These are phyloP conservation scores for Globisporangium megalacanthum DNA, from an alignment of 352 stramenopile species.

Conservation along the genomic window DNA sequence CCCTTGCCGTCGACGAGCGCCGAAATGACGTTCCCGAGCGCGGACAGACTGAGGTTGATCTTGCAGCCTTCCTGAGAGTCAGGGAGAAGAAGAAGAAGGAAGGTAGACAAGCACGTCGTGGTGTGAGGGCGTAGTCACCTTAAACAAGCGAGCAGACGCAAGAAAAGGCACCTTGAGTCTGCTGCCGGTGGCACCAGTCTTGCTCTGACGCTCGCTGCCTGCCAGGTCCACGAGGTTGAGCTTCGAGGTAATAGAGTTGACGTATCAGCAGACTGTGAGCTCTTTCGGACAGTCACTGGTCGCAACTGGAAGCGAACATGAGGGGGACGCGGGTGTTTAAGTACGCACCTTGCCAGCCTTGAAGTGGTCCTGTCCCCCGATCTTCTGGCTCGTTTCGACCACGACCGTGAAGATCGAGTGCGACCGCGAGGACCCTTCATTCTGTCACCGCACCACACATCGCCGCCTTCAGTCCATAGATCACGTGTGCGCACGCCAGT, in stretches of 20 bases:
- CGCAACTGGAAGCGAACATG: not conserved
- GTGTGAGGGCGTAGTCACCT: not conserved
- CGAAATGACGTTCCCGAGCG: constrained; percentile 82
- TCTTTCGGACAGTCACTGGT: not conserved
- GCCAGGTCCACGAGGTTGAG: constrained; percentile 83
- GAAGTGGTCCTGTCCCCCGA: constrained; percentile 67
- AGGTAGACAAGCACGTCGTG: not conserved
- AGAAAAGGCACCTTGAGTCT: constrained; percentile 46
- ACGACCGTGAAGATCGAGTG: constrained; percentile 87
- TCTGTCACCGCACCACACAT: constrained; percentile 14
- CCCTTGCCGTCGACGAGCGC: constrained; percentile 81
- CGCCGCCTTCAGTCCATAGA: too few species aligned
- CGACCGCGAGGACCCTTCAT: constrained; percentile 76
- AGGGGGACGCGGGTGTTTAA: not conserved
- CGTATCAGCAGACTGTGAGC: not conserved
- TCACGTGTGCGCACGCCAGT: too few species aligned
- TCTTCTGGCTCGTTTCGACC: constrained; percentile 77
- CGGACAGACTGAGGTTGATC: constrained; percentile 80
- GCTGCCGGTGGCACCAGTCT: constrained; percentile 74
- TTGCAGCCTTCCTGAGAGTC: constrained; percentile 75
- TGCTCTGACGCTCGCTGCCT: constrained; percentile 78
- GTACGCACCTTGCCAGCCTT: constrained; percentile 67
- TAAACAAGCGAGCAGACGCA: not conserved
- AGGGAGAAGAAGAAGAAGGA: not conserved
- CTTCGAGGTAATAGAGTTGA: constrained; percentile 10